Evolutionary conservation across 495 filamentous ascomycete genomes (phyloP).

Genomic region (Penicillium simplicissimum): DNA sequence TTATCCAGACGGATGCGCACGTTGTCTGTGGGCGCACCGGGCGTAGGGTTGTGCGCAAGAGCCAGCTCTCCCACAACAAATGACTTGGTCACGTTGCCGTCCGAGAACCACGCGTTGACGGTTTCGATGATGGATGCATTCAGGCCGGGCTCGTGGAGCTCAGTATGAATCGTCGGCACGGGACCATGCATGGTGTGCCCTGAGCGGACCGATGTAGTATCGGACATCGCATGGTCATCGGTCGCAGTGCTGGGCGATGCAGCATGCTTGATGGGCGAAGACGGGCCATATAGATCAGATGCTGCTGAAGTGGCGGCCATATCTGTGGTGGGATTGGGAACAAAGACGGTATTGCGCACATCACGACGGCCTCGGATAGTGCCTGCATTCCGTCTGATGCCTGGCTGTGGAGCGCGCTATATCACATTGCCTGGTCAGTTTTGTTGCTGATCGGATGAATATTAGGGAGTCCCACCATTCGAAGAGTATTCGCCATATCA

Average conservation of each 20-base stretch:
- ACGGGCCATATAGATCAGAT: conserved; percentile 29
- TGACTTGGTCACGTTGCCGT: conserved; percentile 67
- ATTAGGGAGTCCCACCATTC: conserved; percentile 51
- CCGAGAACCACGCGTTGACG: conserved; percentile 79
- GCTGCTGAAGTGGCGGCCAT: conserved; percentile 13
- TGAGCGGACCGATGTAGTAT: conserved; percentile 90
- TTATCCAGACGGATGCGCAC: conserved; percentile 82
- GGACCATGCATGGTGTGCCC: conserved; percentile 72
- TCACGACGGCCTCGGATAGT: conserved; percentile 88
- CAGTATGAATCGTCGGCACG: conserved; percentile 70
- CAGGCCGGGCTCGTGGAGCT: conserved; percentile 77
- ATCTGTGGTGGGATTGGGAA: conserved; percentile 53
- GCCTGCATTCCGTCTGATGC: conserved; percentile 62
- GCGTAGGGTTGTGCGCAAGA: conserved; percentile 71
- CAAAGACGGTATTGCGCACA: conserved; percentile 84
- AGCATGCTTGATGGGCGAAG: conserved; percentile 42
- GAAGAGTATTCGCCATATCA: conserved; percentile 85
- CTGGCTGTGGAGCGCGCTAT: conserved; percentile 58
- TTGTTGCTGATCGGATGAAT: neutral
- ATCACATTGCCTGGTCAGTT: neutral
- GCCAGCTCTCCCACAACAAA: conserved; percentile 89
- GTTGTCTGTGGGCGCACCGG: conserved; percentile 50
- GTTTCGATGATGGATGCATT: conserved; percentile 93
- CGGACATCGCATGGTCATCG: conserved; percentile 67
- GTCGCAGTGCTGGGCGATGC: conserved; percentile 49